phyloP scores from a whole-genome alignment of 345 rosid species.

The Noccaea bulbosa region DNA sequence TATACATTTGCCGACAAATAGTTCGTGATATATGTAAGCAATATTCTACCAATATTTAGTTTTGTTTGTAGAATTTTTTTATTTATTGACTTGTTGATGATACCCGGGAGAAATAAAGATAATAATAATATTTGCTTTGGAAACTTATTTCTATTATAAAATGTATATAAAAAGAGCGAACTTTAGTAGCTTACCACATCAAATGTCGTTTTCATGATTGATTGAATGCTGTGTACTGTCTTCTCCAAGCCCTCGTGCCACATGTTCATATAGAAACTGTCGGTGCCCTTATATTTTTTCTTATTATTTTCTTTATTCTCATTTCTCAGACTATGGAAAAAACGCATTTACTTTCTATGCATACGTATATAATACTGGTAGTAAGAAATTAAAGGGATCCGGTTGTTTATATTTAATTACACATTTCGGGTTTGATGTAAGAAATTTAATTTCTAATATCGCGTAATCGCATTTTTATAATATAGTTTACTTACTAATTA shows the following conservation, averaged over 20 bases:
- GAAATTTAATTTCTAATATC: too few relatives aligned
- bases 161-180: slow-evolving; percentile 16
- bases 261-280: slow-evolving; percentile 49
- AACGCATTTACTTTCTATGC: not conserved
- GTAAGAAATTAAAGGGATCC: too few relatives aligned
- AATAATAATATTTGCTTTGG: not conserved
- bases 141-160: not conserved
- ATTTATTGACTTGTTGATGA: slow-evolving; percentile 26
- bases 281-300: slow-evolving; percentile 44
- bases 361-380: too few relatives aligned
- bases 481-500: too few relatives aligned
- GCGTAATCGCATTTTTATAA: too few relatives aligned
- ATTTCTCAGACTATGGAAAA: not conserved
- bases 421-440: too few relatives aligned
- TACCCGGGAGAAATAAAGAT: not conserved
- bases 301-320: not conserved
- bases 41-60: not conserved
- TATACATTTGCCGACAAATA: slow-evolving; percentile 45
- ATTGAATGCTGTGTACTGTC: slow-evolving; percentile 40
- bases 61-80: not conserved
- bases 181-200: slow-evolving; percentile 45
- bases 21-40: slow-evolving; percentile 13
- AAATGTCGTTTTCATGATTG: slow-evolving; percentile 48
- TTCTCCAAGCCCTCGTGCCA: slow-evolving; percentile 45
- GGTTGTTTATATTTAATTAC: too few relatives aligned